Percentiles rank a stretch among this genome's conserved stretches.
These are phyloP conservation scores for Bondarzewia mesenterica DNA, from an alignment of 1,284 basidiomycete species.

Conservation along the genomic window DNA sequence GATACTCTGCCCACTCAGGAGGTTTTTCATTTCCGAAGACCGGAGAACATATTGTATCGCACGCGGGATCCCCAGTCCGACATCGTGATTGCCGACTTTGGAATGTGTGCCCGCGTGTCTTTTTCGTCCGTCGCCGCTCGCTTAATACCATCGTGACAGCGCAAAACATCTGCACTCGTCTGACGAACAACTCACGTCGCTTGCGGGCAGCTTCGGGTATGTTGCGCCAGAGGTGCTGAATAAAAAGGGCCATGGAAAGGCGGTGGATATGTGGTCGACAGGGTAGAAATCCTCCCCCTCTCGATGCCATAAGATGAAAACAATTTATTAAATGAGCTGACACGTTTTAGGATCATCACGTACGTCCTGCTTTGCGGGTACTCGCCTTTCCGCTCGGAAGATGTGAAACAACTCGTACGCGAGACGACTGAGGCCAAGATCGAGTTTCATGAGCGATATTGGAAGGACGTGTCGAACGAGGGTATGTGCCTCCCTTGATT, in stretches of 20 bases:
- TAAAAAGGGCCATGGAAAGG: slow-evolving; percentile 80
- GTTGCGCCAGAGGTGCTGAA: slow-evolving; percentile 90
- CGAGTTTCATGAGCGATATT: slow-evolving; percentile 90
- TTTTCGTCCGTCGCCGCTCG: not conserved
- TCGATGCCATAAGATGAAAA: not conserved
- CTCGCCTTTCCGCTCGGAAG: slow-evolving; percentile 85
- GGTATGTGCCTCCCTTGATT: slow-evolving; percentile 32
- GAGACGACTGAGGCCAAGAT: slow-evolving; percentile 82
- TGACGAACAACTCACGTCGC: slow-evolving; percentile 70
- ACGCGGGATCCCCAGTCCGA: slow-evolving; percentile 66
- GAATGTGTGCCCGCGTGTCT: slow-evolving; percentile 58
- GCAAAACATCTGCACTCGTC: slow-evolving; percentile 80
- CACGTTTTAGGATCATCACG: slow-evolving; percentile 71
- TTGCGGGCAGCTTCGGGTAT: slow-evolving; percentile 92
- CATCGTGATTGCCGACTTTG: slow-evolving; percentile 93
- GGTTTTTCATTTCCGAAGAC: slow-evolving; percentile 35
- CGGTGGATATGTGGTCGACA: slow-evolving; percentile 90
- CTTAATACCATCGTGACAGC: slow-evolving; percentile 26
- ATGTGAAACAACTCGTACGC: slow-evolving; percentile 66
- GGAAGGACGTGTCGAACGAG: slow-evolving; percentile 79
- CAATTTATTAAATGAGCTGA: not conserved
- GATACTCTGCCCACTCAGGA: not conserved
- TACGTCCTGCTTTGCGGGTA: slow-evolving; percentile 92
- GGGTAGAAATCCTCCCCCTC: slow-evolving; percentile 46
- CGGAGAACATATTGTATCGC: slow-evolving; percentile 92